Evolutionary conservation across 257 asterid genomes (phyloP).

Genomic region (Petunia secreta): DNA sequence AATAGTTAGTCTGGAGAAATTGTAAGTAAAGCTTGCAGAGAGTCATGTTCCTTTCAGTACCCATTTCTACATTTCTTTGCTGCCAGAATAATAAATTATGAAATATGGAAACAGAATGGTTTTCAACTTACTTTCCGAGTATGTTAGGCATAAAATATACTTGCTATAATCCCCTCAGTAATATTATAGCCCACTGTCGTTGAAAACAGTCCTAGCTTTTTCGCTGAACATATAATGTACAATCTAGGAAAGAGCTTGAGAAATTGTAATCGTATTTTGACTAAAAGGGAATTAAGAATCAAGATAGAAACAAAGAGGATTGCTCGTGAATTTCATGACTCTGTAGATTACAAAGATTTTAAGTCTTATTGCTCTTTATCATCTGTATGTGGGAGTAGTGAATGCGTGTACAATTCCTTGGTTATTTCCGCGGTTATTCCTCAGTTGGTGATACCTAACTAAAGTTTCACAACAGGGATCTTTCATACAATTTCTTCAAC

Average conservation of each 20-base stretch:
- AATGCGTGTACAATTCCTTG: neutral
- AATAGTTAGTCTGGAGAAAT: conserved; percentile 60
- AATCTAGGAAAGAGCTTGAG: neutral
- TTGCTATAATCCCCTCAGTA: neutral
- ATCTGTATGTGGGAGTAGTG: neutral
- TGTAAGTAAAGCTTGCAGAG: conserved; percentile 54
- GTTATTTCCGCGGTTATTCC: neutral
- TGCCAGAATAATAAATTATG: neutral
- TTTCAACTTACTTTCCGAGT: neutral
- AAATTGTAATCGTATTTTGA: neutral
- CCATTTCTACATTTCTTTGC: neutral
- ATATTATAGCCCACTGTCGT: neutral
- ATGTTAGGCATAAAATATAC: neutral
- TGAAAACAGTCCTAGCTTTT: neutral
- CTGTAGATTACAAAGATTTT: neutral
- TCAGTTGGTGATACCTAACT: conserved; percentile 30
- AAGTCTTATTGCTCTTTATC: neutral
- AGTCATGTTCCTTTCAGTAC: neutral
- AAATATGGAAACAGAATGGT: neutral
- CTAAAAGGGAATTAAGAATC: neutral
- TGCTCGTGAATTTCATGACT: neutral
- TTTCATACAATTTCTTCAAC: conserved; percentile 79
- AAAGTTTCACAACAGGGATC: conserved; percentile 68
- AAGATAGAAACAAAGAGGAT: neutral
- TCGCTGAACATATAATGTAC: neutral